Base-by-base conservation (phyloP, 805 yeast genomes). In the Teunomyces cretensis region DNA sequence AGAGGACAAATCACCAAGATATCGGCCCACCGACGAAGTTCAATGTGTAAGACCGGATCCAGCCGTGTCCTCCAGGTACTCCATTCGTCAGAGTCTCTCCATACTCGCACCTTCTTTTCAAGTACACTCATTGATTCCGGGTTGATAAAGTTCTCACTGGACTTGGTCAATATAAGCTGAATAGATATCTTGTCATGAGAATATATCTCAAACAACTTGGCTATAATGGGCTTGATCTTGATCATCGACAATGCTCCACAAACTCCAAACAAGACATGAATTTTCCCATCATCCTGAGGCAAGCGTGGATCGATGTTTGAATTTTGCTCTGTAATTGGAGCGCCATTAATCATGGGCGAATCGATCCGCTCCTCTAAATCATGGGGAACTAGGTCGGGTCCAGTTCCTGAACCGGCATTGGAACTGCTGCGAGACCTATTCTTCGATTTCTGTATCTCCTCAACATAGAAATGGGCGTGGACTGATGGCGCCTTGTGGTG, bases 1-100 rank as follows among this genome's bases (percentile, higher is more conserved):
- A 92, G 72, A 11, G 99, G 99, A n/a, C 96, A 96, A 36, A 92
- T 86, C 16, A 94, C 78, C 40, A 94, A 74, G 35, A 94, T 82
- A 66, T 92, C 97, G 1, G 98, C 98, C 98, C 98, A 92, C 51
- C 96, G 81, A 48, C 98, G 82, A 48, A 92, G 73, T 68, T 94
- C 98, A 54, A 92, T 90, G 67, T 92, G 98, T 52, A 94, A 73
- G 30, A 94, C 96, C 1, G 98, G 97, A 64, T 94, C 98, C 44
- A 83, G 74, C 49, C 95, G 76, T 37, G 74, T 66, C 55, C 83
- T 83, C 86, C 97, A 92, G n/a, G 84, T 81, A 70, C 49, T 56
- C 84, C 84, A 80, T 60, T 80, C 84, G 54, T 80, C 84, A 16
- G 67, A 61, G 55, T 80, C 83, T 54, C 80, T 63, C 84, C 84